A percentile compares a stretch with the other conserved stretches of the same genome.
These are phyloP conservation scores for Arthrobotrys megalospora DNA, from an alignment of 2,329 filamentous ascomycete species.

Conservation along the genomic window DNA sequence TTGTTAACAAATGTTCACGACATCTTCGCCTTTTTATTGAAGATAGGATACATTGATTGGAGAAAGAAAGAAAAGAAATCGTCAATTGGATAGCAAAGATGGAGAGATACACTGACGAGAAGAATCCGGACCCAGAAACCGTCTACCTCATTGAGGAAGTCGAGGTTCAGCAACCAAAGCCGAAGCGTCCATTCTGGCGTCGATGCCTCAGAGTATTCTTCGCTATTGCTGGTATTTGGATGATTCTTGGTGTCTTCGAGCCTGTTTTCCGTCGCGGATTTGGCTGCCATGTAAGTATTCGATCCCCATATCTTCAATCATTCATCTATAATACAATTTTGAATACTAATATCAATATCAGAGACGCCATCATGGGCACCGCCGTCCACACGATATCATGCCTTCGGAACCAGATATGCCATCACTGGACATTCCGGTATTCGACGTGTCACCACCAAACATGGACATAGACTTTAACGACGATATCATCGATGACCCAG, in stretches of 20 bases:
- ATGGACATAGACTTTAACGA: slow-evolving; percentile 22
- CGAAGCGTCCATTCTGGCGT: slow-evolving; percentile 54
- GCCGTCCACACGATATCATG: slow-evolving; percentile 6
- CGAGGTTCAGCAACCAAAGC: slow-evolving; percentile 42
- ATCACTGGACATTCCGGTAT: not conserved
- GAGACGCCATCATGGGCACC: not conserved
- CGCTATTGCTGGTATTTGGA: slow-evolving; percentile 26
- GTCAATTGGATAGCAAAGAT: slow-evolving; percentile 15
- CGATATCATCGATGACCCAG: not conserved
- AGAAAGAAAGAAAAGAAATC: not conserved
- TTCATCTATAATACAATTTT: not conserved
- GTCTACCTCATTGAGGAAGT: slow-evolving; percentile 36
- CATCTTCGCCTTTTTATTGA: slow-evolving; percentile 4
- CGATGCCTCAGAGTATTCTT: slow-evolving; percentile 34
- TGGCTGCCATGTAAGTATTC: slow-evolving; percentile 45
- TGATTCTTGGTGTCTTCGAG: slow-evolving; percentile 29
- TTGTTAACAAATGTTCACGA: no score
- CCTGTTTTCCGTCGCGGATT: slow-evolving; percentile 34
- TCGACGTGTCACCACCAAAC: slow-evolving; percentile 5
- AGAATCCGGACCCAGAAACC: slow-evolving; percentile 23
- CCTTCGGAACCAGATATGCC: slow-evolving; percentile 1
- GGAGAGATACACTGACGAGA: slow-evolving; percentile 59
- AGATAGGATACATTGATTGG: slow-evolving; percentile 1
- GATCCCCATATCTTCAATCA: not conserved
- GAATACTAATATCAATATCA: slow-evolving; percentile 1